These are phyloP conservation scores for Schizosaccharomyces osmophilus DNA, from an alignment of 805 yeast genomes.

Conservation along the genomic window DNA sequence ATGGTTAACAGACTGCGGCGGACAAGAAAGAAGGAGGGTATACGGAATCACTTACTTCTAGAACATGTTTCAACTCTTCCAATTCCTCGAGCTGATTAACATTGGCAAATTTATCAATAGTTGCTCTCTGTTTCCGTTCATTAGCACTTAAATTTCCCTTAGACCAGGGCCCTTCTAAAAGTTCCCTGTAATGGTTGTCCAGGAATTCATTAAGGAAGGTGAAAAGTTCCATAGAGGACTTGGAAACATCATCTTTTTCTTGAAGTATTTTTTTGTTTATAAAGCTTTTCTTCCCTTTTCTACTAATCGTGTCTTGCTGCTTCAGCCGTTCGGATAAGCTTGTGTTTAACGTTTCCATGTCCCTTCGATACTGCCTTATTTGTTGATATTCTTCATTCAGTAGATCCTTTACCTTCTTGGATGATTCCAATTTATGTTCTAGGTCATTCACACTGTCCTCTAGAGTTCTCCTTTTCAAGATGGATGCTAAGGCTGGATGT, in stretches of 20 bases:
- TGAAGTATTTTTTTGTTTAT: neutral
- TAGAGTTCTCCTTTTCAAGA: neutral
- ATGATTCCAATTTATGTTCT: neutral
- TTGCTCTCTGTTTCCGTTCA: too few species aligned
- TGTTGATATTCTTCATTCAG: neutral
- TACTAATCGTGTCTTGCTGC: neutral
- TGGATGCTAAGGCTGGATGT: neutral
- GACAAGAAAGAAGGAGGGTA: neutral
- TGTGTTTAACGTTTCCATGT: neutral
- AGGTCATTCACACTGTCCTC: neutral
- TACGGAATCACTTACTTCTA: neutral
- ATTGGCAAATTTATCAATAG: too few species aligned
- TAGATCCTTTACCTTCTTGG: neutral
- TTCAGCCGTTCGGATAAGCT: neutral
- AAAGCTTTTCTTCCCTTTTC: neutral
- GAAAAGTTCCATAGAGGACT: neutral
- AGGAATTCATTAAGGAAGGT: neutral
- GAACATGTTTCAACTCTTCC: neutral
- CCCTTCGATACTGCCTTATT: neutral
- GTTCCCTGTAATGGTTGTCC: neutral
- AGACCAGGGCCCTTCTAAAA: neutral
- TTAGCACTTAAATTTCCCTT: neutral
- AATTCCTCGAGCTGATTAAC: neutral
- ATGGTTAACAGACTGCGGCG: neutral
- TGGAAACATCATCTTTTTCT: neutral